Percentiles rank a stretch among this genome's conserved stretches.
phyloP scores from a whole-genome alignment of 441 rosid species.

The Aquilaria agallochum region DNA sequence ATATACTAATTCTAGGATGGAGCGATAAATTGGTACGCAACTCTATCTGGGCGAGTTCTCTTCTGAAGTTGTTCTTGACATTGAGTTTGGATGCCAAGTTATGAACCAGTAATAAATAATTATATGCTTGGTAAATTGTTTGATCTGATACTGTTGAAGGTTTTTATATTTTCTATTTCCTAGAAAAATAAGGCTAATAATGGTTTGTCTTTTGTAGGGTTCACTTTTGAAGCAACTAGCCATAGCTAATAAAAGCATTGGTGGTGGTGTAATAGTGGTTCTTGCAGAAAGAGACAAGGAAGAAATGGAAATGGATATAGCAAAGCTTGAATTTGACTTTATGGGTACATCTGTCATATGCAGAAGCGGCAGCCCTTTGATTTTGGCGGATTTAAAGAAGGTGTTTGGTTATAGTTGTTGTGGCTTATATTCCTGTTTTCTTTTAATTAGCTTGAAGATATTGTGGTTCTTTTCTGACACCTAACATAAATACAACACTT shows the following conservation, averaged over 20 bases:
- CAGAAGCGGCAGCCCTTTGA: slow-evolving; percentile 93
- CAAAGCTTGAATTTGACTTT: slow-evolving; percentile 85
- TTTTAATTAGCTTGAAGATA: not conserved
- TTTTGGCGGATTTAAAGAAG: slow-evolving; percentile 88
- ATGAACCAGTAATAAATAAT: slow-evolving; percentile 2
- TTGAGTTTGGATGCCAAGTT: slow-evolving; percentile 6
- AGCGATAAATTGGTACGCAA: slow-evolving; percentile 82
- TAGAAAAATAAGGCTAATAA: slow-evolving; percentile 1
- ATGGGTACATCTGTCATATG: slow-evolving; percentile 95
- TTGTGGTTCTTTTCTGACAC: not conserved
- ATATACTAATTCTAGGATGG: slow-evolving; percentile 91
- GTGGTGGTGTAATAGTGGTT: slow-evolving; percentile 89
- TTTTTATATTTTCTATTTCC: not conserved
- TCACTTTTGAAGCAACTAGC: slow-evolving; percentile 94
- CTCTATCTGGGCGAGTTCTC: not conserved
- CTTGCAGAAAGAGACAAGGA: slow-evolving; percentile 92
- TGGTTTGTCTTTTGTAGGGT: slow-evolving; percentile 47
- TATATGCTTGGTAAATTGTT: not conserved
- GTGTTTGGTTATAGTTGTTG: slow-evolving; percentile 23
- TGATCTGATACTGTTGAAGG: not conserved
- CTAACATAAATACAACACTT: too few relatives aligned
- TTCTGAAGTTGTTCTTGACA: slow-evolving; percentile 3
- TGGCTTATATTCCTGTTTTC: not conserved
- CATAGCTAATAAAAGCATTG: slow-evolving; percentile 87
- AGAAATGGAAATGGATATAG: slow-evolving; percentile 93